phyloP scores from a whole-genome alignment of 306 rosid genomes.

The Dalbergia cultrata region DNA sequence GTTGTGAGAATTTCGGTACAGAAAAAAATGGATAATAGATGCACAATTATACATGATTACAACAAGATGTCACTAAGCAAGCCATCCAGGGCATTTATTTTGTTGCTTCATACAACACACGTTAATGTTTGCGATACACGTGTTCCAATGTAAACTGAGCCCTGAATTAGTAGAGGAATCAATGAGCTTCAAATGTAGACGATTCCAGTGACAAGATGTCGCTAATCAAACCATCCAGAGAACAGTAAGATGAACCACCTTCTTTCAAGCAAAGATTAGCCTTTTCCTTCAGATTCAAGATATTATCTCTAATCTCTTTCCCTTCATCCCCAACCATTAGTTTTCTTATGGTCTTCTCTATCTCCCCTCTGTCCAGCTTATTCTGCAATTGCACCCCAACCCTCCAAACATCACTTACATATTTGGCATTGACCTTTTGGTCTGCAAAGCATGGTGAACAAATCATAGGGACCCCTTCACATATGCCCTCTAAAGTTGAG shows the following conservation, averaged over 20 bases:
- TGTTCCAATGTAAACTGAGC: constrained; percentile 4
- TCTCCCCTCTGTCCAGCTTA: constrained; percentile 56
- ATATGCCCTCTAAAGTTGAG: constrained; percentile 71
- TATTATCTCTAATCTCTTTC: constrained; percentile 53
- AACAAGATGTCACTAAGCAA: too few species aligned
- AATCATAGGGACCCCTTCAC: constrained; percentile 77
- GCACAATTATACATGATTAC: too few species aligned
- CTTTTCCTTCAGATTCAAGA: constrained; percentile 60
- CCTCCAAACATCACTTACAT: constrained; percentile 62
- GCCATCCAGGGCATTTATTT: too few species aligned
- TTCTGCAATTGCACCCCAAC: constrained; percentile 58
- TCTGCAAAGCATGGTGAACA: constrained; percentile 64
- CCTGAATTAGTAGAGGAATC: constrained; percentile 32
- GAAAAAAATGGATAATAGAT: not conserved
- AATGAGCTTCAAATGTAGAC: constrained; percentile 37
- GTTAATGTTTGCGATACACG: constrained; percentile 11
- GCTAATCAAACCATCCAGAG: constrained; percentile 50
- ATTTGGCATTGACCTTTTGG: constrained; percentile 68
- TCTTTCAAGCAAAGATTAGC: constrained; percentile 44
- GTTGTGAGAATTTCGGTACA: too few species aligned
- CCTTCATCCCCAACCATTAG: constrained; percentile 55
- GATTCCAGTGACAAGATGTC: constrained; percentile 47
- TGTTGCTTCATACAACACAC: not conserved
- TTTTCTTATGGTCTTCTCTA: constrained; percentile 53
- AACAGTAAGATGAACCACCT: constrained; percentile 54